Evolutionary conservation across 768 basidiomycete genomes (phyloP), one percentile per base, ranked within the genome.

Genomic region (Serendipita vermifera): DNA sequence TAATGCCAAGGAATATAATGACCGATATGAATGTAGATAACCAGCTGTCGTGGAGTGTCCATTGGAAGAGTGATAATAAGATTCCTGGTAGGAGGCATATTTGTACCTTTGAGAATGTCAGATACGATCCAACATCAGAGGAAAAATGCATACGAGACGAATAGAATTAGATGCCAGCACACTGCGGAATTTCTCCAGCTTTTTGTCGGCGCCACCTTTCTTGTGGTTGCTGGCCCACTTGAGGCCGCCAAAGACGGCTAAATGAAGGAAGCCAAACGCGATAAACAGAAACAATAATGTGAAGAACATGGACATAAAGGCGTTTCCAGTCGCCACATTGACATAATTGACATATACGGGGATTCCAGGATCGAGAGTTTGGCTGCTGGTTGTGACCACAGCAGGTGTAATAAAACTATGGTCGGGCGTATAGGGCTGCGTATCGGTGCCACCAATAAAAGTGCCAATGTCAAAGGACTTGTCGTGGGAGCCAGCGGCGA

Each of bases 41-140:
- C 83, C 88, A 90, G 0, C 91, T 92, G 68, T 97, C 91, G 58
- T 78, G 71, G 59, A 92, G 72, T 0, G 86, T 87, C 88, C 92
- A 97, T 67, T 97, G 92, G 67, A 84, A 91, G 64, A 96, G 78
- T 5, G 79, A 73, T 61, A 96, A 88, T 59, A 85, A 78, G 59
- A 81, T 68, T 58, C 90, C 70, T 6, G 93, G 93, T 51, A 79
- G 71, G 61, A 81, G 72, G 24, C 75, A 69, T 40, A 87, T 67
- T n/a, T 91, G 67, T 14, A 74, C 78, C 82, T 85, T n/a, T n/a
- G n/a, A n/a, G n/a, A n/a, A n/a, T n/a, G n/a, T n/a, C n/a, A n/a
- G n/a, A n/a, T n/a, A n/a, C n/a, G n/a, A n/a, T n/a, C n/a, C n/a
- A n/a, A n/a, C n/a, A n/a, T n/a, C n/a, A n/a, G n/a, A n/a, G n/a